Base-by-base conservation (phyloP, 805 yeast genomes). In the Wilhelminamyces savonicus region DNA sequence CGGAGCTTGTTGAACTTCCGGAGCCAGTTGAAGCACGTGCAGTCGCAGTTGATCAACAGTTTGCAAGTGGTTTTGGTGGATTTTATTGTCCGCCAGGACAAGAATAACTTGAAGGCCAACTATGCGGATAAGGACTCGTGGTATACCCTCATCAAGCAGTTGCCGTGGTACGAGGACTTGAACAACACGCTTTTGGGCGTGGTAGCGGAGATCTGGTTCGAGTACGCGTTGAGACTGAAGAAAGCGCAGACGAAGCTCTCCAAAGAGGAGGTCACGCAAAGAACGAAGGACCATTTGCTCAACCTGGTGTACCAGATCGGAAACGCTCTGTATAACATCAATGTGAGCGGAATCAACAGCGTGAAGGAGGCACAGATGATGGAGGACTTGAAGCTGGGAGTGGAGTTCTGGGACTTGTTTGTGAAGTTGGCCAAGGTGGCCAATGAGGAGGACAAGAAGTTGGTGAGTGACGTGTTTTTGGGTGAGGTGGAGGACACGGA, bases 101-200 rank as follows among this genome's bases (percentile, higher is more conserved):
- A 76, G 18, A 73, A 71, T 30, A 34, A 40, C 6, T 66, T 78
- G 31, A 77, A 84, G 46, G 45, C 66, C 7, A 51, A 59, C 1
- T 59, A 58, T 31, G 32, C 36, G 4, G 48, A 59, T 4, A 72
- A 68, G 39, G 38, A 47, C 12, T 69, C 71, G 3, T 86, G 95
- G 95, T 57, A 65, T 27, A 37, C 57, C 6, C 53, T 86, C 25
- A 71, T 74, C 3, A 44, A 56, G 9, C 65, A 71, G 35, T 44
- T 81, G 29, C 95, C 95, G 8, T 84, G 82, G 46, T 69, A 63
- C 34, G 51, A 49, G 16, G 60, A 62, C 24, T 52, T 74, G 19
- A 79, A 83, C 35, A 79, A 69, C 45, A 76, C 85, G 1, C 59
- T 82, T 10, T 50, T 78, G 44, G 90, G 83, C 6, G 66, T 81